A percentile compares a stretch with the other conserved stretches of the same genome.
Conservation (phyloP, 2,329 filamentous ascomycete genomes). For the Tolypocladium cylindrosporum region DNA sequence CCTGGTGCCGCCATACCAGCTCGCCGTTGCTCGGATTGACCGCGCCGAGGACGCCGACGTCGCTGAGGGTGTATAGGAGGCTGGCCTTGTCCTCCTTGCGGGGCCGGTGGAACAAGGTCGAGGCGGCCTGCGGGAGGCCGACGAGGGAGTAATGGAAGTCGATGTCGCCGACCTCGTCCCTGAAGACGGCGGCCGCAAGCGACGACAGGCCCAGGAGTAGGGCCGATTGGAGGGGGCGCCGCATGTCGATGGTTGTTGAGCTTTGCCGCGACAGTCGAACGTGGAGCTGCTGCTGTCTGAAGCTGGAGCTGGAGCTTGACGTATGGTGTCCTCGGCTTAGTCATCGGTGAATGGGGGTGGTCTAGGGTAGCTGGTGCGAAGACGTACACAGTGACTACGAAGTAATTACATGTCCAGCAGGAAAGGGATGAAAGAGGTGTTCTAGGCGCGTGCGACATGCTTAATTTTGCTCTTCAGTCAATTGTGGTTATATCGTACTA, state of each 20-base stretch:
- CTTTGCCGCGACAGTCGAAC: background rate
- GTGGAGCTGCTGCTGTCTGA: background rate
- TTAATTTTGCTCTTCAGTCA: background rate
- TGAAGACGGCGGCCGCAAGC: constrained; percentile 58
- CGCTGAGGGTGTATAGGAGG: constrained; percentile 82
- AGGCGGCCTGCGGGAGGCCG: constrained; percentile 68
- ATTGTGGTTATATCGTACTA: no score
- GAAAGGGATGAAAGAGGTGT: background rate
- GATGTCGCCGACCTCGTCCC: constrained; percentile 81
- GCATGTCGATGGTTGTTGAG: constrained; percentile 16
- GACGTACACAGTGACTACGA: background rate
- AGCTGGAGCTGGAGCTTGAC: background rate
- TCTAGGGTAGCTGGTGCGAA: background rate
- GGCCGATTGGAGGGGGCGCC: constrained; percentile 23
- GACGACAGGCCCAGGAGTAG: constrained; percentile 29
- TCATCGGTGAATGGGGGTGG: background rate
- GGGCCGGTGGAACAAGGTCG: constrained; percentile 92
- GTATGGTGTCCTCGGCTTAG: background rate
- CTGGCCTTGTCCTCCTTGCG: constrained; percentile 73
- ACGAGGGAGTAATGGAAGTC: constrained; percentile 91
- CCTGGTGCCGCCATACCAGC: constrained; percentile 75
- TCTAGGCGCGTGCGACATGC: background rate
- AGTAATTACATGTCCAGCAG: no score
- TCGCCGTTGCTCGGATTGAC: constrained; percentile 80
- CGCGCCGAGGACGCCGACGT: constrained; percentile 73